These are phyloP conservation scores for Gentiana macrophylla DNA, from an alignment of 257 asterid genomes.

Conservation along the genomic window DNA sequence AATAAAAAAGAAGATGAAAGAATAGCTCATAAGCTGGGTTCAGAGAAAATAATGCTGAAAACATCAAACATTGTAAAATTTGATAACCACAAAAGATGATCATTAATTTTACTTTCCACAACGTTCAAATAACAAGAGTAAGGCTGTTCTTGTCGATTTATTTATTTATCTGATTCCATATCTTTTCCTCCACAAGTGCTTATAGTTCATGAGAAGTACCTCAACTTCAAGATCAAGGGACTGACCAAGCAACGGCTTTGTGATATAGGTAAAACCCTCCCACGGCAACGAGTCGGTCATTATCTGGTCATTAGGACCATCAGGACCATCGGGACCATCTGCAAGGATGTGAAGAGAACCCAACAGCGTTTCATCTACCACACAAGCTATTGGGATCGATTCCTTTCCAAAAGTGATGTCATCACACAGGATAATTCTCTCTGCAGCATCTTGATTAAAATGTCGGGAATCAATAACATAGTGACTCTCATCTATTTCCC, in stretches of 20 bases:
- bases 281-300: conserved; percentile 66
- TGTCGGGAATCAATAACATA: conserved; percentile 78
- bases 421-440: conserved; percentile 75
- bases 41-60: too few species aligned
- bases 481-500: conserved; percentile 85
- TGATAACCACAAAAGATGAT: too few species aligned
- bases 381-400: conserved; percentile 80
- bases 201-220: conserved; percentile 30
- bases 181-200: too few species aligned
- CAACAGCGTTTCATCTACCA: conserved; percentile 82
- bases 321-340: conserved; percentile 16
- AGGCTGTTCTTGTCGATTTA: too few species aligned
- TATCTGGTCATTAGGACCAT: conserved; percentile 62
- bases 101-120: too few species aligned
- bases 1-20: too few species aligned
- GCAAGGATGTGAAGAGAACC: conserved; percentile 47
- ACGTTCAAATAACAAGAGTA: too few species aligned
- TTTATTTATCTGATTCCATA: too few species aligned
- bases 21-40: too few species aligned
- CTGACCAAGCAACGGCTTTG: conserved; percentile 63
- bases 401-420: conserved; percentile 92
- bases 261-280: conserved; percentile 87
- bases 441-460: conserved; percentile 70
- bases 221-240: conserved; percentile 50
- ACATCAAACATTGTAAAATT: too few species aligned